A percentile compares a stretch with the other conserved stretches of the same genome.
Conservation (phyloP, 2,329 filamentous ascomycete species). For the Atkinsonella hypoxylon region DNA sequence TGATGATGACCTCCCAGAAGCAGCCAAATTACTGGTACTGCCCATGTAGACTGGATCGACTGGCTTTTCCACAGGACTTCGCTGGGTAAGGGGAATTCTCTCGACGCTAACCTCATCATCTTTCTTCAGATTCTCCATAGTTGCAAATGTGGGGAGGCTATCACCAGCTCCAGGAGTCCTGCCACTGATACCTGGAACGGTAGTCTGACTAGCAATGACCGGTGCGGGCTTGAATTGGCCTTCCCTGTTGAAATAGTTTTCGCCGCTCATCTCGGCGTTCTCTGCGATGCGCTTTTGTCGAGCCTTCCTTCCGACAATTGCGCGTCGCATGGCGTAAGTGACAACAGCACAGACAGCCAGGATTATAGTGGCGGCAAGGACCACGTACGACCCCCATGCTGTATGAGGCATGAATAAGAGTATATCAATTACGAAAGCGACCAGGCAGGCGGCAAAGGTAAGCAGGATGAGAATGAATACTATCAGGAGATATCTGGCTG, state of each 20-base stretch:
- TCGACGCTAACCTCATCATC: constrained; percentile 55
- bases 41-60: constrained; percentile 26
- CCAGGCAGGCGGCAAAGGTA: constrained; percentile 68
- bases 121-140: constrained; percentile 56
- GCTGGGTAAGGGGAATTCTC: constrained; percentile 55
- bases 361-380: constrained; percentile 77
- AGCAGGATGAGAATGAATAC: constrained; percentile 80
- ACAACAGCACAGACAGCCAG: constrained; percentile 73
- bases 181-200: constrained; percentile 44
- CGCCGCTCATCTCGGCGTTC: constrained; percentile 94
- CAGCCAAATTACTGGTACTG: constrained; percentile 22
- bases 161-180: constrained; percentile 37
- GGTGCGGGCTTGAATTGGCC: constrained; percentile 37
- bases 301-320: constrained; percentile 84
- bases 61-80: constrained; percentile 45
- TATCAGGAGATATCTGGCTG: constrained; percentile 72
- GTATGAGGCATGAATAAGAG: constrained; percentile 89
- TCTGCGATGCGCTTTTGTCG: constrained; percentile 82
- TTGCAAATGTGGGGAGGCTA: constrained; percentile 43
- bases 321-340: constrained; percentile 89
- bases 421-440: constrained; percentile 88
- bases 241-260: constrained; percentile 75
- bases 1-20: constrained; percentile 28
- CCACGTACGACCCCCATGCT: constrained; percentile 88
- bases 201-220: constrained; percentile 38